phyloP scores from a whole-genome alignment of 148 eudicot genomes.

The Nepenthes mirabilis region DNA sequence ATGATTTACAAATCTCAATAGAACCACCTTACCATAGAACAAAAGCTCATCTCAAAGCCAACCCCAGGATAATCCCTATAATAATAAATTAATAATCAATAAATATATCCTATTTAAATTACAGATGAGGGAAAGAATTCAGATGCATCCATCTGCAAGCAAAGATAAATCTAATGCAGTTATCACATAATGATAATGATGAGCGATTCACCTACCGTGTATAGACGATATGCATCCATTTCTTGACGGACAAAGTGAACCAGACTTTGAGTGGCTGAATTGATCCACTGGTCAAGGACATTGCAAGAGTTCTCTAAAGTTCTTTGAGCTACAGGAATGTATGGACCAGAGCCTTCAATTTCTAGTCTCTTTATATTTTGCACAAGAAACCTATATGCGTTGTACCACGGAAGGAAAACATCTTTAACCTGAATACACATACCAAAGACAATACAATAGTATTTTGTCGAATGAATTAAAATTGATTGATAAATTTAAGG shows the following conservation, averaged over 20 bases:
- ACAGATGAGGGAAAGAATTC: too few species aligned
- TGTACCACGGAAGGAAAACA: constrained; percentile 99
- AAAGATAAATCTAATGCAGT: too few species aligned
- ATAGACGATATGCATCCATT: constrained; percentile 91
- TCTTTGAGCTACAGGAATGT: constrained; percentile 47
- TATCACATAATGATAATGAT: background rate
- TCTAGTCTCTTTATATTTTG: constrained; percentile 95
- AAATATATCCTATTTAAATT: too few species aligned
- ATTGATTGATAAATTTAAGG: too few species aligned
- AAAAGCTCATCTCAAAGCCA: too few species aligned
- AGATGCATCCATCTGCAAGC: too few species aligned
- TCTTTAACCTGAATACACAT: constrained; percentile 55
- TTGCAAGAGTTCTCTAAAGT: constrained; percentile 61
- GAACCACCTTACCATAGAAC: too few species aligned
- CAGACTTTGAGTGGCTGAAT: constrained; percentile 85
- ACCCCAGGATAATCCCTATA: too few species aligned
- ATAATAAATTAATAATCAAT: too few species aligned
- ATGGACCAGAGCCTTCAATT: constrained; percentile 68
- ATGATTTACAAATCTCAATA: too few species aligned
- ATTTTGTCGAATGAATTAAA: too few species aligned
- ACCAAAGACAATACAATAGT: background rate
- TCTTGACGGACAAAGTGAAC: constrained; percentile 91
- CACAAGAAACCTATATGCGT: constrained; percentile 93
- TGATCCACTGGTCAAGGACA: constrained; percentile 99
- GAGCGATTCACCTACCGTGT: constrained; percentile 27